A percentile compares a stretch with the other conserved stretches of the same genome.
Evolutionary conservation across 2,329 filamentous ascomycete species (phyloP).

Genomic region (Pyrenophora graminea): DNA sequence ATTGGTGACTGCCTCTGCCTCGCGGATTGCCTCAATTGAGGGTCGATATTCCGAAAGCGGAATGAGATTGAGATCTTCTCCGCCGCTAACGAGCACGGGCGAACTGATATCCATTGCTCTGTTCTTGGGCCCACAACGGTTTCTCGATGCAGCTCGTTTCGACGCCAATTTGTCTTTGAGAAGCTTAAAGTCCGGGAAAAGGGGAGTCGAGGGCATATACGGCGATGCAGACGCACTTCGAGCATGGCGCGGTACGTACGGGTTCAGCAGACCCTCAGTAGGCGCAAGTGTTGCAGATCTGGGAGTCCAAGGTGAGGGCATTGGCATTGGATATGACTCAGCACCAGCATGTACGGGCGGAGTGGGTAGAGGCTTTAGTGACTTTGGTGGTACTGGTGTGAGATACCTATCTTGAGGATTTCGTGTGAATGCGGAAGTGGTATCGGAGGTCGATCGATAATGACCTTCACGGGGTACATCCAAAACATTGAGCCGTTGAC

Average conservation of each 20-base stretch:
- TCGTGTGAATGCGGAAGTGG: slow-evolving; percentile 73
- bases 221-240: slow-evolving; percentile 41
- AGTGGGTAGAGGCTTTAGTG: slow-evolving; percentile 41
- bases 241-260: slow-evolving; percentile 30
- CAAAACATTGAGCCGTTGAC: slow-evolving; percentile 83
- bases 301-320: slow-evolving; percentile 28
- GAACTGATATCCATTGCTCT: slow-evolving; percentile 40
- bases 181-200: slow-evolving; percentile 38
- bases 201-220: slow-evolving; percentile 28
- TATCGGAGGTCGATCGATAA: slow-evolving; percentile 68
- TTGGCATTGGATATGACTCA: slow-evolving; percentile 24
- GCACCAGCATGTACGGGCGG: slow-evolving; percentile 21
- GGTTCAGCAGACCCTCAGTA: slow-evolving; percentile 26
- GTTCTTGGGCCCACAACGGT: slow-evolving; percentile 27
- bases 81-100: slow-evolving; percentile 39
- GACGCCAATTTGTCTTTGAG: slow-evolving; percentile 40
- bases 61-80: slow-evolving; percentile 35
- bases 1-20: slow-evolving; percentile 9
- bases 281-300: slow-evolving; percentile 39
- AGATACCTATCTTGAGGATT: slow-evolving; percentile 76
- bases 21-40: slow-evolving; percentile 21
- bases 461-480: slow-evolving; percentile 72
- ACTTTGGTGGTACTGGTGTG: slow-evolving; percentile 61
- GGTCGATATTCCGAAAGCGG: slow-evolving; percentile 40
- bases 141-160: slow-evolving; percentile 31